Conservation (phyloP, 176 grass and related monocot species). For the Tillandsia fasciculata region DNA sequence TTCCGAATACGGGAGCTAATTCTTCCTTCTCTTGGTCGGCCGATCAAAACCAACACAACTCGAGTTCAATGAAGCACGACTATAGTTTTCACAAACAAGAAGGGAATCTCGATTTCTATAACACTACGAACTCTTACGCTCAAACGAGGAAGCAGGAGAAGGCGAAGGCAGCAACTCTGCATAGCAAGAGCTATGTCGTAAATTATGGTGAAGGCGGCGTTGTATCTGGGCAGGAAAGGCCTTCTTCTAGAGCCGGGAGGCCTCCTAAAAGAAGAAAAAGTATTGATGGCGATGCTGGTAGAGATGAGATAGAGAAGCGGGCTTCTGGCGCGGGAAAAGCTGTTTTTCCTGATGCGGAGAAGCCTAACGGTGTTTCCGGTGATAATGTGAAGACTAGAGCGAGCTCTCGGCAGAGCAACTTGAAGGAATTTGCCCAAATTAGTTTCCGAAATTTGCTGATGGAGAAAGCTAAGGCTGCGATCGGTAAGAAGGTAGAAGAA, state of each 20-base stretch:
- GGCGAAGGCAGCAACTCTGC: background rate
- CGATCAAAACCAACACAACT: conserved; percentile 38
- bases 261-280: conserved; percentile 44
- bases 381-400: conserved; percentile 39
- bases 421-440: conserved; percentile 52
- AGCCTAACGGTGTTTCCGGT: conserved; percentile 30
- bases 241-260: conserved; percentile 30
- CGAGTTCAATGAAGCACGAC: conserved; percentile 39
- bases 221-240: conserved; percentile 28
- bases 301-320: conserved; percentile 36
- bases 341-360: conserved; percentile 31
- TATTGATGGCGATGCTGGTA: conserved; percentile 26
- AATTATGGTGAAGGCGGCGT: conserved; percentile 34
- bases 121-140: conserved; percentile 35
- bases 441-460: conserved; percentile 49
- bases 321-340: conserved; percentile 24
- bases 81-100: conserved; percentile 54
- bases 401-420: conserved; percentile 42
- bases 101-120: conserved; percentile 53
- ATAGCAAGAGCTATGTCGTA: conserved; percentile 21
- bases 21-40: conserved; percentile 51
- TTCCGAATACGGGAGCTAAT: conserved; percentile 46
- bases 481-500: conserved; percentile 44
- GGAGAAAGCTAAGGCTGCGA: conserved; percentile 46
- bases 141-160: conserved; percentile 38